phyloP scores from a whole-genome alignment of 2,329 filamentous ascomycete species.

The Alternaria atra region DNA sequence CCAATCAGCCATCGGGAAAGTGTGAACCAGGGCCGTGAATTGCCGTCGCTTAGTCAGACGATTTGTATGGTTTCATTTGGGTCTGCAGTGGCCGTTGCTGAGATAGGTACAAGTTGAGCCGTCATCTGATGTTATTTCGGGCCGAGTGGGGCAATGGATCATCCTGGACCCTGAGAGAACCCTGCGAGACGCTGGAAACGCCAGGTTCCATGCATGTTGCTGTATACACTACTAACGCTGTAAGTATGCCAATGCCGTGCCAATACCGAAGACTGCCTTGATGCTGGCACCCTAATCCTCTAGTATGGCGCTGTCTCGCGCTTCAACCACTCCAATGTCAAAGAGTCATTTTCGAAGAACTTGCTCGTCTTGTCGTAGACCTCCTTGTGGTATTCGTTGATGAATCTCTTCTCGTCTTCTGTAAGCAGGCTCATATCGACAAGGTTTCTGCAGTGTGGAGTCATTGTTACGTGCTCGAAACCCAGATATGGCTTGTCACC shows the following conservation, averaged over 20 bases:
- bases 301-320: constrained; percentile 76
- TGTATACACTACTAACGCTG: constrained; percentile 22
- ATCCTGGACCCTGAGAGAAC: constrained; percentile 12
- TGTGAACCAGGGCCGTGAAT: constrained; percentile 29
- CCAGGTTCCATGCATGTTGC: constrained; percentile 22
- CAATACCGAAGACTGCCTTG: constrained; percentile 24
- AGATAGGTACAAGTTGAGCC: constrained; percentile 4
- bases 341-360: constrained; percentile 76
- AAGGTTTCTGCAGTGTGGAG: constrained; percentile 89
- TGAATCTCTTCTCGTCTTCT: constrained; percentile 78
- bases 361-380: constrained; percentile 82
- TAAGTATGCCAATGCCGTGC: constrained; percentile 26
- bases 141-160: constrained; percentile 20
- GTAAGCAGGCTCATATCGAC: constrained; percentile 80
- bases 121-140: constrained; percentile 13
- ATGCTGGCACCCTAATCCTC: not conserved
- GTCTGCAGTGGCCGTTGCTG: not conserved
- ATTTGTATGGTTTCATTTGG: constrained; percentile 9
- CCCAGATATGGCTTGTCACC: constrained; percentile 93
- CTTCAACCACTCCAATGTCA: constrained; percentile 82
- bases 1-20: constrained; percentile 26
- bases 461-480: constrained; percentile 98
- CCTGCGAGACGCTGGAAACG: constrained; percentile 19
- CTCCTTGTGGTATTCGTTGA: constrained; percentile 85
- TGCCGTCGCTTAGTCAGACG: constrained; percentile 34